Evolutionary conservation across 805 yeast species (phyloP), one percentile per base, ranked within the genome.

Genomic region (Alloascoidea africana): DNA sequence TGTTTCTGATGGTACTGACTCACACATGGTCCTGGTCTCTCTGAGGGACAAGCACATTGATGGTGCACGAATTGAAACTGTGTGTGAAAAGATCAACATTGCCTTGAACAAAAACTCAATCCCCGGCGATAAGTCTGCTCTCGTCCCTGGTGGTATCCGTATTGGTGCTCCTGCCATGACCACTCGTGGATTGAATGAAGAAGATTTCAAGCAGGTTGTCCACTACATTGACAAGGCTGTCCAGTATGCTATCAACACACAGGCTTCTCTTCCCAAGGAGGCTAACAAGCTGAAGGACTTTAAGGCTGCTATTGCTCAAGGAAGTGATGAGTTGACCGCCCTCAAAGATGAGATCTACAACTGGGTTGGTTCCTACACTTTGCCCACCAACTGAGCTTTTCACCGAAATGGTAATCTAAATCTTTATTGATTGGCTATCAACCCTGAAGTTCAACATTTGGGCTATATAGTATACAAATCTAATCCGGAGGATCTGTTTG

Each of bases 101-200:
- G 96, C 97, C 33, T 74, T 86, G 50, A 91, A 91, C 76, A 91
- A 91, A 67, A 91, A 91, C 74, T 79, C 98, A 35, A 85, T 89
- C 46, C 97, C 98, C 45, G 96, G 96, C 56, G 98, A 89, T 65
- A 84, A 81, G 63, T 81, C 94, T 34, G 97, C 97, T 38, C 70
- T 89, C 46, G 89, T 86, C 46, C 97, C 98, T 57, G 89, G 94
- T 51, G 98, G 98, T 59, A 75, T 89, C 46, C 82, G 98, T 66
- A 80, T 89, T 44, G 98, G 98, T 55, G 82, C 98, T 37, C 98
- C 98, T 47, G 96, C 96, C 41, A 89, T 89, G 97, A 75, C 96
- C 46, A 84, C 96, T 42, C 84, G 98, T 67, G 98, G 98, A 48
- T 73, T 86, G 51, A 82, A 86, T 42, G 86, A 82, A 59, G 77